phyloP scores from a whole-genome alignment of 768 basidiomycete species.

The Russula emetica region DNA sequence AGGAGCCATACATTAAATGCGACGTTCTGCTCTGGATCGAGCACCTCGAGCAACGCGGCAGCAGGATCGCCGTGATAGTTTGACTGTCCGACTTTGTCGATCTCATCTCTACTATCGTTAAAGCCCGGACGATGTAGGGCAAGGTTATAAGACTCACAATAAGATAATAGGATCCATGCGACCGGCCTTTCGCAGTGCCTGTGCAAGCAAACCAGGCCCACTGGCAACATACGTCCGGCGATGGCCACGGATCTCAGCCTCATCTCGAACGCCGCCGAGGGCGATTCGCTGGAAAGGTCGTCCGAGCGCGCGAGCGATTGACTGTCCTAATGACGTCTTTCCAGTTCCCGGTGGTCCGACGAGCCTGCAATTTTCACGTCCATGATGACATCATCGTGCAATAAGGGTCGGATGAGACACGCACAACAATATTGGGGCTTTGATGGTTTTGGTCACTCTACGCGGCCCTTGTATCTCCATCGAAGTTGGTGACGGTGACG shows the following conservation, averaged over 20 bases:
- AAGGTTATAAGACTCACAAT: slow-evolving; percentile 39
- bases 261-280: slow-evolving; percentile 88
- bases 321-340: slow-evolving; percentile 88
- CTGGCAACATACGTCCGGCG: slow-evolving; percentile 88
- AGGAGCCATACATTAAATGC: slow-evolving; percentile 58
- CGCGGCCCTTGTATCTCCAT: neutral
- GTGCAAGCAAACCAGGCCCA: slow-evolving; percentile 79
- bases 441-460: slow-evolving; percentile 42
- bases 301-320: slow-evolving; percentile 75
- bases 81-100: slow-evolving; percentile 84
- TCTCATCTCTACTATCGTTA: slow-evolving; percentile 55
- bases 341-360: slow-evolving; percentile 90
- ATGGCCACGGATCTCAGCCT: slow-evolving; percentile 79
- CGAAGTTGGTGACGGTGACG: slow-evolving; percentile 5
- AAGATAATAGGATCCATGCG: slow-evolving; percentile 78
- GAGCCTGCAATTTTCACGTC: slow-evolving; percentile 45
- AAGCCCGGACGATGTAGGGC: slow-evolving; percentile 6
- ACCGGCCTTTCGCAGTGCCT: slow-evolving; percentile 81
- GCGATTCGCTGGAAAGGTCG: slow-evolving; percentile 91
- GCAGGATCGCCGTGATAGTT: slow-evolving; percentile 91
- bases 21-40: slow-evolving; percentile 92
- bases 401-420: slow-evolving; percentile 25
- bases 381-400: slow-evolving; percentile 5
- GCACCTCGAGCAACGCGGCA: slow-evolving; percentile 84
- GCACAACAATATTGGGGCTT: slow-evolving; percentile 67